These are phyloP conservation scores for Aschersonia sp. DNA, from an alignment of 2,329 filamentous ascomycete genomes.

Conservation along the genomic window DNA sequence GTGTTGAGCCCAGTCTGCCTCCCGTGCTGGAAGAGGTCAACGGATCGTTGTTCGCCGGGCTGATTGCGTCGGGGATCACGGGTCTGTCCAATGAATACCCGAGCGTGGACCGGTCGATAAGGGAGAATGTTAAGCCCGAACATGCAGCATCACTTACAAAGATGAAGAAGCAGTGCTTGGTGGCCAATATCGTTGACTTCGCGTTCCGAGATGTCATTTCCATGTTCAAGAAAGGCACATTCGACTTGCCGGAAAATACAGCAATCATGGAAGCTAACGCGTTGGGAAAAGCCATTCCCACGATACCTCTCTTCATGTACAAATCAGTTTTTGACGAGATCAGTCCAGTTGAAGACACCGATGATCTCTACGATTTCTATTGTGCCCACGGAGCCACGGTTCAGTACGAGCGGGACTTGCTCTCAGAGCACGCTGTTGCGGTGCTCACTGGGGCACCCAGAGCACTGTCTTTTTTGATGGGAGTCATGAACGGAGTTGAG, in stretches of 20 bases:
- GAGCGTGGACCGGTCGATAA: constrained; percentile 4
- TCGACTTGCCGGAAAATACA: not conserved
- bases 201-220: constrained; percentile 19
- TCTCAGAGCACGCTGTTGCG: not conserved
- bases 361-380: constrained; percentile 1
- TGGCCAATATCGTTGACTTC: constrained; percentile 13
- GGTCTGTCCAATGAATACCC: constrained; percentile 11
- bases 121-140: constrained; percentile 8
- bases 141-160: constrained; percentile 14
- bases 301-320: constrained; percentile 1
- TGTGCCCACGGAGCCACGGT: not conserved
- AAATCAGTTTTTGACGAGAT: not conserved
- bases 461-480: not conserved
- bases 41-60: constrained; percentile 6
- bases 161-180: constrained; percentile 11
- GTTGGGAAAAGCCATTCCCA: not conserved
- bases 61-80: constrained; percentile 9
- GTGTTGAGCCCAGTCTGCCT: constrained; percentile 9
- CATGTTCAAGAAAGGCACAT: constrained; percentile 21
- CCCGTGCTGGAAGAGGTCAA: constrained; percentile 8
- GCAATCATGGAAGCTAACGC: not conserved
- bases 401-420: not conserved
- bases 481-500: not conserved
- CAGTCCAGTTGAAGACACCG: constrained; percentile 1
- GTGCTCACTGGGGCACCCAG: not conserved